phyloP scores from a whole-genome alignment of 2,329 filamentous ascomycete species.

The Sordariomycetes sp. region DNA sequence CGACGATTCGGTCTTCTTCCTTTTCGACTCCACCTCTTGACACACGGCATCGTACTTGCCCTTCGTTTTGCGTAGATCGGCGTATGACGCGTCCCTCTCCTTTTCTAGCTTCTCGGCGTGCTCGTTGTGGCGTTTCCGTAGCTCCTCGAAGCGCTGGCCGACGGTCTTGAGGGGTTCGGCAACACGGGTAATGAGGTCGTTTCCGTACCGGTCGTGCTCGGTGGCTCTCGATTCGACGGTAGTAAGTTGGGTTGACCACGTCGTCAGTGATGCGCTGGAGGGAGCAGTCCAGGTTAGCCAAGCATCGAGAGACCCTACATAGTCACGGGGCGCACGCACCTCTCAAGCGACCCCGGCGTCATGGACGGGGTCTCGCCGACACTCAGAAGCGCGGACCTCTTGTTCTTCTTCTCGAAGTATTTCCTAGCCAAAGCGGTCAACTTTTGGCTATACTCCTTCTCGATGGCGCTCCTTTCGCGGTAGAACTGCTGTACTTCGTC shows the following conservation, averaged over 20 bases:
- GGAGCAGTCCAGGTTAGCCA: background rate
- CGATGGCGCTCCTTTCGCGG: slow-evolving; percentile 83
- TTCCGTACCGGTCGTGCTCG: slow-evolving; percentile 80
- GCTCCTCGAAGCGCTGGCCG: slow-evolving; percentile 69
- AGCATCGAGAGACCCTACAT: background rate
- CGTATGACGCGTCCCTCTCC: slow-evolving; percentile 76
- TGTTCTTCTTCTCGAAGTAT: slow-evolving; percentile 94
- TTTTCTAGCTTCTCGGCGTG: slow-evolving; percentile 82
- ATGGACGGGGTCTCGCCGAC: slow-evolving; percentile 88
- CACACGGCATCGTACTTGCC: slow-evolving; percentile 86
- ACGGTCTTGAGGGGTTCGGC: slow-evolving; percentile 78
- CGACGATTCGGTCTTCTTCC: slow-evolving; percentile 91
- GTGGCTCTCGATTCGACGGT: slow-evolving; percentile 79
- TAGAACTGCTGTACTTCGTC: slow-evolving; percentile 97
- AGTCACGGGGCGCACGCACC: slow-evolving; percentile 30
- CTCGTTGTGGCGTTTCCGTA: slow-evolving; percentile 83
- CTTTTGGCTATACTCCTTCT: slow-evolving; percentile 93
- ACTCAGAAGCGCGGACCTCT: slow-evolving; percentile 76
- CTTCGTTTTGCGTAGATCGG: slow-evolving; percentile 82
- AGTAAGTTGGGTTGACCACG: slow-evolving; percentile 88
- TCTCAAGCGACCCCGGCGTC: slow-evolving; percentile 92
- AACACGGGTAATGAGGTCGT: slow-evolving; percentile 66
- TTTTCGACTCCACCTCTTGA: slow-evolving; percentile 85
- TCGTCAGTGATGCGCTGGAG: slow-evolving; percentile 78
- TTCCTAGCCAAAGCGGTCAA: slow-evolving; percentile 83